Conservation (phyloP, 805 yeast genomes). For the Cyberlindnera americana region DNA sequence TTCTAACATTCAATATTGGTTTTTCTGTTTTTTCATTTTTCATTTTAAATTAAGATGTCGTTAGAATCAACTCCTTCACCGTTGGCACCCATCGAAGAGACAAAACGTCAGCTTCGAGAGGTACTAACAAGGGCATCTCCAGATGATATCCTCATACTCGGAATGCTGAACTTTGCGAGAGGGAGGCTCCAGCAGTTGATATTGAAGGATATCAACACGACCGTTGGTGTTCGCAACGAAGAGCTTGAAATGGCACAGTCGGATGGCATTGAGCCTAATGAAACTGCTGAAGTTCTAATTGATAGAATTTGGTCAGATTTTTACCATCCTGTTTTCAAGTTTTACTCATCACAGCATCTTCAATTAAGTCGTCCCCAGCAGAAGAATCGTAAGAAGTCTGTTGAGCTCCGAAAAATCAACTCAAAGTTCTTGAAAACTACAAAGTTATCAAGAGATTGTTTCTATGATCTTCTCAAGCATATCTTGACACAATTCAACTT, state of each 20-base stretch:
- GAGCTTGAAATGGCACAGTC: slow-evolving; percentile 14
- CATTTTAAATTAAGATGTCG: not conserved
- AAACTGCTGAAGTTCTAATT: slow-evolving; percentile 34
- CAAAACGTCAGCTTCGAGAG: slow-evolving; percentile 9
- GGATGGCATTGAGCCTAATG: not conserved
- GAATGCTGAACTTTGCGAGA: slow-evolving; percentile 46
- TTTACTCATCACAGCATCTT: slow-evolving; percentile 30
- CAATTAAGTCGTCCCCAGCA: slow-evolving; percentile 1
- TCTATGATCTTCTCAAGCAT: slow-evolving; percentile 38
- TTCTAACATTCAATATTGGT: too few relatives aligned
- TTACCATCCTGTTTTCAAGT: slow-evolving; percentile 61
- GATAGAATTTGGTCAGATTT: slow-evolving; percentile 58
- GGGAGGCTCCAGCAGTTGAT: slow-evolving; percentile 44
- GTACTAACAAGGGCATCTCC: slow-evolving; percentile 14
- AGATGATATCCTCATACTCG: slow-evolving; percentile 29
- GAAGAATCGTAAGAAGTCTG: slow-evolving; percentile 27
- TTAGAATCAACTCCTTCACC: not conserved
- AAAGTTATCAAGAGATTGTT: slow-evolving; percentile 46
- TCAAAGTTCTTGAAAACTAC: slow-evolving; percentile 48
- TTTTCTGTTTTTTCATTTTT: too few relatives aligned
- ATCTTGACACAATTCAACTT: slow-evolving; percentile 38
- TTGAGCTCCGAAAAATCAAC: slow-evolving; percentile 55
- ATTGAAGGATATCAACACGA: slow-evolving; percentile 31
- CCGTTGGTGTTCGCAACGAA: slow-evolving; percentile 3
- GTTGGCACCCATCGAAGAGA: slow-evolving; percentile 9